Conservation (phyloP, 768 basidiomycete species). For the Boletellus sp. region DNA sequence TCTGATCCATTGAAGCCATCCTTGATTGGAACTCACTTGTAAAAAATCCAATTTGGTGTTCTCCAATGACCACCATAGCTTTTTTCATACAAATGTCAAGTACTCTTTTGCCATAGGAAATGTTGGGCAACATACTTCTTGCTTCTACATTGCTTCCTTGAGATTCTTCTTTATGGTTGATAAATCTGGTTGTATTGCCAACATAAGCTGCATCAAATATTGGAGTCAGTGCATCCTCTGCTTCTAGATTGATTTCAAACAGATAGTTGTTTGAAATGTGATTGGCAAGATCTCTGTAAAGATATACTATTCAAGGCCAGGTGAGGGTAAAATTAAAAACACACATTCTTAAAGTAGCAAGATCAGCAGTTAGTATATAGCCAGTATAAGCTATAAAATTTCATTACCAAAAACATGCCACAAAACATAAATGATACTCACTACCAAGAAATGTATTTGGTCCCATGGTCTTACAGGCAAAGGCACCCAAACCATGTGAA, state of each 20-base stretch:
- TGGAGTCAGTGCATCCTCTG: neutral
- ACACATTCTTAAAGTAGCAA: constrained; percentile 17
- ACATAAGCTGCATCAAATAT: constrained; percentile 38
- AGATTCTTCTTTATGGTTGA: constrained; percentile 34
- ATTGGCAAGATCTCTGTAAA: constrained; percentile 8
- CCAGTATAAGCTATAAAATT: constrained; percentile 41
- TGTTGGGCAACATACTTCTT: constrained; percentile 18
- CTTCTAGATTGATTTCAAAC: constrained; percentile 22
- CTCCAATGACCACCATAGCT: constrained; percentile 32
- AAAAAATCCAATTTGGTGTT: constrained; percentile 36
- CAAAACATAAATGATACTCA: neutral
- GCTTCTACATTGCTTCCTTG: constrained; percentile 20
- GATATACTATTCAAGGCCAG: neutral
- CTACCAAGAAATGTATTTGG: constrained; percentile 33
- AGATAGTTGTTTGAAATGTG: constrained; percentile 33
- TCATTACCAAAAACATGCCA: neutral
- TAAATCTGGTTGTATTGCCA: constrained; percentile 44
- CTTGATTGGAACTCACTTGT: constrained; percentile 27
- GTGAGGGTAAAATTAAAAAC: neutral
- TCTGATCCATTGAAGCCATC: neutral
- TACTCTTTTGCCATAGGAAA: neutral
- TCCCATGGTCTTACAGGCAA: constrained; percentile 31
- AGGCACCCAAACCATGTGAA: constrained; percentile 44
- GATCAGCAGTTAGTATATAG: constrained; percentile 1
- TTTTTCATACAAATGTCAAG: neutral